These are phyloP conservation scores for Ambrosia artemisiifolia DNA, from an alignment of 129 eudicot genomes.

Conservation along the genomic window DNA sequence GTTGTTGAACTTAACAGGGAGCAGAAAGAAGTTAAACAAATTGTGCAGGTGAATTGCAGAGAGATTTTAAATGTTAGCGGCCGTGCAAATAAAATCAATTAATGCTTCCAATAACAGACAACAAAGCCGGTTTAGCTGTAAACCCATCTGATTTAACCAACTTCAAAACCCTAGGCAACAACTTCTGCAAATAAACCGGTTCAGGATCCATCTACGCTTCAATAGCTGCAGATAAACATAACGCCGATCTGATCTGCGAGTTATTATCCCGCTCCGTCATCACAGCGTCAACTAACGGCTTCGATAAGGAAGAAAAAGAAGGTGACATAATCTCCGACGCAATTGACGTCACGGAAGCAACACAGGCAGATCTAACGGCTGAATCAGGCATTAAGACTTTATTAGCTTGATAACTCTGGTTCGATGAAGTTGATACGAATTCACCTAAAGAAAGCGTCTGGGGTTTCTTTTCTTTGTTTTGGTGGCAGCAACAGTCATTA, in stretches of 20 bases:
- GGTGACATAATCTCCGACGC: conserved; percentile 42
- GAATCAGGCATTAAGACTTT: conserved; percentile 63
- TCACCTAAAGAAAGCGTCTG: conserved; percentile 58
- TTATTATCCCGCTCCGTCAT: conserved; percentile 60
- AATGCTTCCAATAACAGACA: conserved; percentile 61
- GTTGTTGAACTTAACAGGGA: no score
- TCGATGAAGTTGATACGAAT: conserved; percentile 27
- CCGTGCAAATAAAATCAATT: no score
- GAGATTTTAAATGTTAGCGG: no score
- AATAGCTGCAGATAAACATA: conserved; percentile 74
- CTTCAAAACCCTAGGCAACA: conserved; percentile 55
- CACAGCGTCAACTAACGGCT: conserved; percentile 54
- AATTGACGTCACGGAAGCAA: conserved; percentile 49
- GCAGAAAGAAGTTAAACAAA: no score
- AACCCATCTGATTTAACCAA: conserved; percentile 48
- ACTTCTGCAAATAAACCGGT: conserved; percentile 45
- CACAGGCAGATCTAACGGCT: conserved; percentile 68
- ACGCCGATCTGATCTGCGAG: conserved; percentile 63
- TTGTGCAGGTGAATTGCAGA: no score
- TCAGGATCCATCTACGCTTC: conserved; percentile 61
- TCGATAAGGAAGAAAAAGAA: conserved; percentile 44
- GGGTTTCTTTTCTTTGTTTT: conserved; percentile 76
- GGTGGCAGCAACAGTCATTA: conserved; percentile 53
- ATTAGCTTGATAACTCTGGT: conserved; percentile 23
- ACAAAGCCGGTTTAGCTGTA: conserved; percentile 68